Base-by-base conservation (phyloP, 2,329 filamentous ascomycete genomes). In the Pseudocercospora crystallina region DNA sequence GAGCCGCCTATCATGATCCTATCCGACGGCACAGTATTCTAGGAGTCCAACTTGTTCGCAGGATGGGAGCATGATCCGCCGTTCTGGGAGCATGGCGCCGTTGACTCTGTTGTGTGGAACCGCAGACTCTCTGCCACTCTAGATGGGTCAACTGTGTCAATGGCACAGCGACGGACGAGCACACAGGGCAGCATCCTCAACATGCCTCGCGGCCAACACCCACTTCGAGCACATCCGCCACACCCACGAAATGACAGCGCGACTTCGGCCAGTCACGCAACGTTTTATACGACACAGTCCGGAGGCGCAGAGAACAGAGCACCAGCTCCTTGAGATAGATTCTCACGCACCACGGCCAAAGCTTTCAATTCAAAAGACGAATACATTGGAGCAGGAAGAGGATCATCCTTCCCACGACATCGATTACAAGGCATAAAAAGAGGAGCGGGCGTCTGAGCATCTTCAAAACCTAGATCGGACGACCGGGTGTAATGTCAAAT, bases 1-100 rank as follows among this genome's bases (percentile, higher is more conserved):
- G 90, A 95, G 69, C 90, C 92, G 30, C 94, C 94, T 4, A 97
- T 99, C 66, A 85, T 96, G 74, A 96, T 97, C 63, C 81, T 95
- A 61, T 96, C 90, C 59, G 94, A 99, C 69, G 94, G 94, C 56
- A 97, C 94, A 17, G 89, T 99, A 59, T 97, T 99, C 69, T 96
- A 83, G 65, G 58, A 63, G 56, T 51, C 51, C 52, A 61, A 51
- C 36, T 43, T 66, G 59, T 51, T 60, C 40, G 44, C 51, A 47
- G 62, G 60, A 43, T 66, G 61, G 56, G 57, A 57, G 34, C 37
- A 49, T 51, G 59, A 61, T 49, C 56, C 53, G 34, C 58, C 55
- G 12, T 43, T n/a, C 11, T 54, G 50, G 51, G 48, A 34, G n/a
- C 32, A 49, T 9, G 47, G 39, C 36, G 36, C 30, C 12, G 49